A percentile compares a stretch with the other conserved stretches of the same genome.
Conservation (phyloP, 257 asterid species). For the Rauvolfia tetraphylla region DNA sequence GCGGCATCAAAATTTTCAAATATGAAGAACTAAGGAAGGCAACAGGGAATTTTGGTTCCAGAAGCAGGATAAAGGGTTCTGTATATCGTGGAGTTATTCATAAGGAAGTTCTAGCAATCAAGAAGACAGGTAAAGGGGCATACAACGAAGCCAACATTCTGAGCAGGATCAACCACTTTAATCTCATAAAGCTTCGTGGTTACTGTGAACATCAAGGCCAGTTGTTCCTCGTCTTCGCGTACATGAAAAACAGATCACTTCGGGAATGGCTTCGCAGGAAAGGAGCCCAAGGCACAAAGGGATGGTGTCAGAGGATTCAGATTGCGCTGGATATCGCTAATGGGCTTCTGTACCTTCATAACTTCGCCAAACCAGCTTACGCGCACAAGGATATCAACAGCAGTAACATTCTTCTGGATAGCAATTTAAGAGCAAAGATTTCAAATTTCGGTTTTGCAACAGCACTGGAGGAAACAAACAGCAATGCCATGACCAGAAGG, state of each 20-base stretch:
- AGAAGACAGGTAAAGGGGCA: slow-evolving; percentile 27
- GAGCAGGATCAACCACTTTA: slow-evolving; percentile 52
- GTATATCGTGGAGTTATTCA: slow-evolving; percentile 44
- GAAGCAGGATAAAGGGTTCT: slow-evolving; percentile 33
- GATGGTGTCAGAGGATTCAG: slow-evolving; percentile 36
- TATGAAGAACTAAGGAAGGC: slow-evolving; percentile 14
- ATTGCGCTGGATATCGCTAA: slow-evolving; percentile 61
- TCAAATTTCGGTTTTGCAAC: slow-evolving; percentile 46
- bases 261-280: slow-evolving; percentile 42
- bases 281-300: slow-evolving; percentile 15
- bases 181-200: slow-evolving; percentile 51
- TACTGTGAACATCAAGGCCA: slow-evolving; percentile 37
- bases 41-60: slow-evolving; percentile 15
- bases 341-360: slow-evolving; percentile 69
- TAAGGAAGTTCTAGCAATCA: slow-evolving; percentile 36
- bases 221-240: slow-evolving; percentile 47
- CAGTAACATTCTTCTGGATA: slow-evolving; percentile 47
- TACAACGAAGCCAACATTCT: slow-evolving; percentile 43
- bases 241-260: slow-evolving; percentile 60
- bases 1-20: background rate
- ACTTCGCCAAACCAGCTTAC: slow-evolving; percentile 47
- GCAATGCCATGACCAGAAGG: slow-evolving; percentile 11
- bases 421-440: slow-evolving; percentile 58
- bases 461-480: slow-evolving; percentile 24
- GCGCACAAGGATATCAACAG: slow-evolving; percentile 46